Percentiles rank a stretch among this genome's conserved stretches.
phyloP scores from a whole-genome alignment of 768 basidiomycete genomes.

The Phanerodontia chrysosporium region DNA sequence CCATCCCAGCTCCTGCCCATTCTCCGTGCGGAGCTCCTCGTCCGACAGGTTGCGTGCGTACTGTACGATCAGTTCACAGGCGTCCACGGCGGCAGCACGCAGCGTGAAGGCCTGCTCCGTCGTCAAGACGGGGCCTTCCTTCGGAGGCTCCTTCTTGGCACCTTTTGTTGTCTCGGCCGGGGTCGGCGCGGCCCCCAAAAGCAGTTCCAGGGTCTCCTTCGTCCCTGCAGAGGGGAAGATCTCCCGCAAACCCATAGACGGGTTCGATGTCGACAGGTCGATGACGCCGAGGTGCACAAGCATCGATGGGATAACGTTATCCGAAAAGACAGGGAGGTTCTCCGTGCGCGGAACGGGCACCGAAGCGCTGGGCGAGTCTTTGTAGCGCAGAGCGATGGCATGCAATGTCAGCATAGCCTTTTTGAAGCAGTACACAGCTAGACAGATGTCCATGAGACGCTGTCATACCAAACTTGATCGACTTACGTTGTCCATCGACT shows the following conservation, averaged over 20 bases:
- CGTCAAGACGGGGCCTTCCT: slow-evolving; percentile 53
- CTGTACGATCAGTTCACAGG: slow-evolving; percentile 66
- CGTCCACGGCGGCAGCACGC: slow-evolving; percentile 77
- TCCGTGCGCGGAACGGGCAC: slow-evolving; percentile 62
- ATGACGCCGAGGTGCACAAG: slow-evolving; percentile 74
- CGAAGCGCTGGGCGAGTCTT: slow-evolving; percentile 42
- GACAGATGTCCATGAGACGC: slow-evolving; percentile 3
- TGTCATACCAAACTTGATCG: not conserved
- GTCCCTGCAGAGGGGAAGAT: slow-evolving; percentile 49
- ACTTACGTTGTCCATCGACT: slow-evolving; percentile 60
- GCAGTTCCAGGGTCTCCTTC: slow-evolving; percentile 31
- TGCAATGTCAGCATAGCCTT: slow-evolving; percentile 83
- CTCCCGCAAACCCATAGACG: slow-evolving; percentile 36
- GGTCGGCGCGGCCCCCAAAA: slow-evolving; percentile 33
- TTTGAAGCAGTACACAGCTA: slow-evolving; percentile 87
- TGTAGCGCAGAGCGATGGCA: slow-evolving; percentile 64
- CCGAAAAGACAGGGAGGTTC: slow-evolving; percentile 64
- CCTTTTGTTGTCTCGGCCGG: slow-evolving; percentile 2
- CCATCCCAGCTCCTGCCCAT: slow-evolving; percentile 38
- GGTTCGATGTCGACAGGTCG: slow-evolving; percentile 46
- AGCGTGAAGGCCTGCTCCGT: slow-evolving; percentile 63
- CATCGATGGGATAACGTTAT: slow-evolving; percentile 83
- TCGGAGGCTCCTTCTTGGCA: slow-evolving; percentile 21
- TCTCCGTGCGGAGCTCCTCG: slow-evolving; percentile 18
- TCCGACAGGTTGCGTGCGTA: slow-evolving; percentile 39